phyloP scores from a whole-genome alignment of 352 stramenopile genomes.

The Phytophthora pistaciae region DNA sequence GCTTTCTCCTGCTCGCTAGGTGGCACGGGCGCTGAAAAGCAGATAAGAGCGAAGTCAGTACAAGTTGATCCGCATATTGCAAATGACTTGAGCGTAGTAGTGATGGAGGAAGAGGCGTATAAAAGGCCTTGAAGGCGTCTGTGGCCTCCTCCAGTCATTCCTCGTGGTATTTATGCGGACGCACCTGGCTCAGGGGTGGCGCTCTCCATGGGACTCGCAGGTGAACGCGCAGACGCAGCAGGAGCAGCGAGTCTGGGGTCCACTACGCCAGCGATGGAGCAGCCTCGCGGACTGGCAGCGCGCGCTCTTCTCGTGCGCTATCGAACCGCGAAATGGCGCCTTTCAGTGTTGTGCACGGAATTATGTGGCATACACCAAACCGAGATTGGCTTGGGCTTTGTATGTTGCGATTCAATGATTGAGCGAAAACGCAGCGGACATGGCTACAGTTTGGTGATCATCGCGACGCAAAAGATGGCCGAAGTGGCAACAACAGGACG shows the following conservation, averaged over 20 bases:
- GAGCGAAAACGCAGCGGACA: constrained; percentile 9
- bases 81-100: neutral
- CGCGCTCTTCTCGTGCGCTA: constrained; percentile 17
- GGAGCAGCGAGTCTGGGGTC: neutral
- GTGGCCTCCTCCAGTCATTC: constrained; percentile 3
- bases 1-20: constrained; percentile 6
- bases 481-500: neutral
- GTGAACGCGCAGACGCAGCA: neutral
- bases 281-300: neutral
- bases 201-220: constrained; percentile 23
- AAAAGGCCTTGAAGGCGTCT: constrained; percentile 10
- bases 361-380: constrained; percentile 30
- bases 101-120: neutral
- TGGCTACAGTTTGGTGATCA: constrained; percentile 13
- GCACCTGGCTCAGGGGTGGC: constrained; percentile 10
- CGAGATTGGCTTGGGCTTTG: constrained; percentile 45
- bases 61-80: neutral
- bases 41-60: neutral
- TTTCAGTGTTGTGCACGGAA: constrained; percentile 9
- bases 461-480: neutral
- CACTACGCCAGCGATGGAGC: neutral
- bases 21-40: constrained; percentile 6
- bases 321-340: constrained; percentile 40
- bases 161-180: neutral
- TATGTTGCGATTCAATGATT: constrained; percentile 72